These are phyloP conservation scores for Gryganskiella cystojenkinii DNA, from an alignment of 192 early-diverging fungal genomes.

Conservation along the genomic window DNA sequence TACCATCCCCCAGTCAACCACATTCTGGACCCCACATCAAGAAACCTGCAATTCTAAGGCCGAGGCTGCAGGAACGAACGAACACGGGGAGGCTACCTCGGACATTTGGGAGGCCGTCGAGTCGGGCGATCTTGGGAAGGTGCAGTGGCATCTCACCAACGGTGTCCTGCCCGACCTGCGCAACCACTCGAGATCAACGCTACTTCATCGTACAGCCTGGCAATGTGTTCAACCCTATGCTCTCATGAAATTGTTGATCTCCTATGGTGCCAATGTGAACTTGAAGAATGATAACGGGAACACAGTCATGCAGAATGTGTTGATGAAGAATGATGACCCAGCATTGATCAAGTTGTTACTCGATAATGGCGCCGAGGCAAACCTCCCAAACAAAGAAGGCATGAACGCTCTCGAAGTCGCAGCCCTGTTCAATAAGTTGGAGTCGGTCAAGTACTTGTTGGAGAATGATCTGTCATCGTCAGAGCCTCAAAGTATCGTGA, in stretches of 20 bases:
- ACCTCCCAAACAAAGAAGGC: conserved; percentile 18
- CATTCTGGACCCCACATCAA: too few species aligned
- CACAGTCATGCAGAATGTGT: conserved; percentile 40
- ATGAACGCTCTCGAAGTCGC: conserved; percentile 36
- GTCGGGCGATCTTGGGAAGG: too few species aligned
- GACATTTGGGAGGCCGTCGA: too few species aligned
- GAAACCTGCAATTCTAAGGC: too few species aligned
- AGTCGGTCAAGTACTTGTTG: conserved; percentile 45
- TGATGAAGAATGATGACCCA: conserved; percentile 41
- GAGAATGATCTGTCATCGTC: conserved; percentile 53
- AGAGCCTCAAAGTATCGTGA: conserved; percentile 48
- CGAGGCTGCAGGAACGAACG: too few species aligned
- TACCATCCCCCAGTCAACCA: too few species aligned
- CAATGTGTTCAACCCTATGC: too few species aligned
- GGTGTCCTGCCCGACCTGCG: not conserved
- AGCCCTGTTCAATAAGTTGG: conserved; percentile 30
- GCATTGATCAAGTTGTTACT: conserved; percentile 43
- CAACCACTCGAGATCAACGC: not conserved
- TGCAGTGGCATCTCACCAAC: not conserved
- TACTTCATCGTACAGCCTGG: too few species aligned
- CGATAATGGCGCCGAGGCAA: conserved; percentile 42
- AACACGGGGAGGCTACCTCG: too few species aligned
- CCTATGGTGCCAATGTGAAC: conserved; percentile 28
- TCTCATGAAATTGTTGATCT: conserved; percentile 27
- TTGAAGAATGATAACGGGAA: conserved; percentile 38